Percentiles rank a stretch among this genome's conserved stretches.
These are phyloP conservation scores for Acanthochlamys bracteata DNA, from an alignment of 106 monocot genomes.

Conservation along the genomic window DNA sequence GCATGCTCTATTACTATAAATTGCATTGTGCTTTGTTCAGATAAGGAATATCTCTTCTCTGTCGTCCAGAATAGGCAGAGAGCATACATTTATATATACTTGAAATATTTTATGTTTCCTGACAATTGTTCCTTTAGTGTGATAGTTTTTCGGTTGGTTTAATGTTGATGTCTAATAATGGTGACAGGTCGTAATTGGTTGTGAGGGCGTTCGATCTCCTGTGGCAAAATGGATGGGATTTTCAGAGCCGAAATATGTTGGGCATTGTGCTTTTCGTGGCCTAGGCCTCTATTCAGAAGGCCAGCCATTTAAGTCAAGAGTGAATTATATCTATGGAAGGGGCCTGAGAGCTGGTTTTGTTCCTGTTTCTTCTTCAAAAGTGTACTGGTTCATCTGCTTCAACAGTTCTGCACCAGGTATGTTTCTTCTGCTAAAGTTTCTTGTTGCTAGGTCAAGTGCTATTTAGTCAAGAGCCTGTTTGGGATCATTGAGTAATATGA, in stretches of 20 bases:
- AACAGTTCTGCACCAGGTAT: slow-evolving; percentile 72
- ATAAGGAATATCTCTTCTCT: too few species aligned
- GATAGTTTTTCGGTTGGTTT: background rate
- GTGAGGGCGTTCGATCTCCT: slow-evolving; percentile 76
- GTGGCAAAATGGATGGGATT: slow-evolving; percentile 97
- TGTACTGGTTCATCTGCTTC: slow-evolving; percentile 97
- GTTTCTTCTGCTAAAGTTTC: background rate
- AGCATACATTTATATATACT: background rate
- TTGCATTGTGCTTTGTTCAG: too few species aligned
- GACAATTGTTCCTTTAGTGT: background rate
- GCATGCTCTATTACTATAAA: too few species aligned
- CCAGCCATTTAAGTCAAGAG: slow-evolving; percentile 55
- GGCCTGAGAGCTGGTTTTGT: slow-evolving; percentile 77
- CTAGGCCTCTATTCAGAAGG: slow-evolving; percentile 70
- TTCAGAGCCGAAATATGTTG: slow-evolving; percentile 78
- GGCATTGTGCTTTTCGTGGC: slow-evolving; percentile 86
- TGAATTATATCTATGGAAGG: slow-evolving; percentile 75
- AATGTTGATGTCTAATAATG: background rate
- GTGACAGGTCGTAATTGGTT: slow-evolving; percentile 75
- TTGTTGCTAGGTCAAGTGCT: background rate
- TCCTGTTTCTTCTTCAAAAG: slow-evolving; percentile 74
- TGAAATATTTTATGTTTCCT: background rate
- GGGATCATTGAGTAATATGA: too few species aligned
- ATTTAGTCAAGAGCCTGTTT: too few species aligned
- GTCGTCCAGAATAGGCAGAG: too few species aligned